These are phyloP conservation scores for Sanghuangporus weigelae DNA, from an alignment of 1,284 basidiomycete species.

Conservation along the genomic window DNA sequence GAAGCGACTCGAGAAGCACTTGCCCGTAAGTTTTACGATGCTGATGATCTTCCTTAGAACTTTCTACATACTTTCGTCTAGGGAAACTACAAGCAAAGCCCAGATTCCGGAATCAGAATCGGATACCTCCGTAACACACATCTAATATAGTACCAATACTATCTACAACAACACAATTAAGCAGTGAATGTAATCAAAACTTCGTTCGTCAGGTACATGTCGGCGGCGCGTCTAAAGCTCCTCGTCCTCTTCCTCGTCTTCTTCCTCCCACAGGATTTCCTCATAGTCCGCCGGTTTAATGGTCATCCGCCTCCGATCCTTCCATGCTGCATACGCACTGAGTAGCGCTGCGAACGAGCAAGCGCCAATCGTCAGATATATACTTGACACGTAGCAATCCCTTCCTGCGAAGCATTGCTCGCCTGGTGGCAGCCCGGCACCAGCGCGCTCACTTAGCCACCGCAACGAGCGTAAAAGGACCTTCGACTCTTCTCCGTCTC, in stretches of 20 bases:
- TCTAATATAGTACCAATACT: not conserved
- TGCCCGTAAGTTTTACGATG: not conserved
- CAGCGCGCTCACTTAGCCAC: not conserved
- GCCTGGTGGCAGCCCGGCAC: constrained; percentile 27
- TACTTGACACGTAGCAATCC: constrained; percentile 46
- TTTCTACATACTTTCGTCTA: not conserved
- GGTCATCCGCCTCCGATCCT: constrained; percentile 34
- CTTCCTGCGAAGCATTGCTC: constrained; percentile 46
- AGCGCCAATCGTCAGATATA: constrained; percentile 45
- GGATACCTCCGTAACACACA: not conserved
- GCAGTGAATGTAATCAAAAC: no score
- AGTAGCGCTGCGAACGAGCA: constrained; percentile 43
- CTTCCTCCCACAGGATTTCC: constrained; percentile 17
- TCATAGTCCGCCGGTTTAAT: constrained; percentile 10
- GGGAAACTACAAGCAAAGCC: not conserved
- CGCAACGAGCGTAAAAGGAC: constrained; percentile 1
- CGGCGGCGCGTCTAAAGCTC: not conserved
- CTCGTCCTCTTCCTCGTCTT: not conserved
- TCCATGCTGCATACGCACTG: constrained; percentile 43
- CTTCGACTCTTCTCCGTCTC: not conserved
- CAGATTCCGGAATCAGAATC: not conserved
- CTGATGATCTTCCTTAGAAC: not conserved
- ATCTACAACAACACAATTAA: not conserved
- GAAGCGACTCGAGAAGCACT: not conserved
- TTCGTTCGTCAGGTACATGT: no score